phyloP scores from a whole-genome alignment of 2,329 filamentous ascomycete genomes.

The Colletotrichum sp. region DNA sequence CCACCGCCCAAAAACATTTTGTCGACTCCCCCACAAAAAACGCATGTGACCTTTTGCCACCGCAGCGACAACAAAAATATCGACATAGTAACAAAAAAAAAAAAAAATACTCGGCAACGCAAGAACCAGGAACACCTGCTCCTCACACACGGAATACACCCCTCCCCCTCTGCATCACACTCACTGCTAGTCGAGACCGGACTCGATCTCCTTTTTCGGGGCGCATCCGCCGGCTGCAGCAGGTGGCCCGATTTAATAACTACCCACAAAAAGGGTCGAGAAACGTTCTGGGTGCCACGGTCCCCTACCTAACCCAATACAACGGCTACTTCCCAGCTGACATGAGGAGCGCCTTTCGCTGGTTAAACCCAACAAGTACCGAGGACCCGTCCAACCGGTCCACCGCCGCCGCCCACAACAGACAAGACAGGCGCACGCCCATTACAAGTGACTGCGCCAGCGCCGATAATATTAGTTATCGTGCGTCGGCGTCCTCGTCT shows the following conservation, averaged over 20 bases:
- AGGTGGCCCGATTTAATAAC: slow-evolving; percentile 22
- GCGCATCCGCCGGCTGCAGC: slow-evolving; percentile 17
- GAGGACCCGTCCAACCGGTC: slow-evolving; percentile 26
- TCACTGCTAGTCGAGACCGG: slow-evolving; percentile 16
- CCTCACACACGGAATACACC: neutral
- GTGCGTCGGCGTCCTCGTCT: slow-evolving; percentile 32
- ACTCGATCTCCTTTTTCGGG: slow-evolving; percentile 23
- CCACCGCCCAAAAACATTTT: too few relatives aligned
- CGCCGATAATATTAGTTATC: slow-evolving; percentile 43
- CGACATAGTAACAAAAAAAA: neutral
- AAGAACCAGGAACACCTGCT: neutral
- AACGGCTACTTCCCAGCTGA: slow-evolving; percentile 22
- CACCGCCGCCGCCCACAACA: slow-evolving; percentile 24
- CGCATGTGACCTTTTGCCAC: neutral
- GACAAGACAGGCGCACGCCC: slow-evolving; percentile 12
- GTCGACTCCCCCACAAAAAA: neutral
- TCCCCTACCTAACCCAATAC: slow-evolving; percentile 20
- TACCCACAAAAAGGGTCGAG: slow-evolving; percentile 24
- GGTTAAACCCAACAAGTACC: slow-evolving; percentile 25
- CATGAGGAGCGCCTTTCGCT: slow-evolving; percentile 25
- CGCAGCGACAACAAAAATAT: neutral
- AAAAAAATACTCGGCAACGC: neutral
- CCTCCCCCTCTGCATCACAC: neutral
- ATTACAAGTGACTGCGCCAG: slow-evolving; percentile 18
- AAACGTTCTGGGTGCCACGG: slow-evolving; percentile 22